These are phyloP conservation scores for Castanea crenata DNA, from an alignment of 306 rosid genomes.

Conservation along the genomic window DNA sequence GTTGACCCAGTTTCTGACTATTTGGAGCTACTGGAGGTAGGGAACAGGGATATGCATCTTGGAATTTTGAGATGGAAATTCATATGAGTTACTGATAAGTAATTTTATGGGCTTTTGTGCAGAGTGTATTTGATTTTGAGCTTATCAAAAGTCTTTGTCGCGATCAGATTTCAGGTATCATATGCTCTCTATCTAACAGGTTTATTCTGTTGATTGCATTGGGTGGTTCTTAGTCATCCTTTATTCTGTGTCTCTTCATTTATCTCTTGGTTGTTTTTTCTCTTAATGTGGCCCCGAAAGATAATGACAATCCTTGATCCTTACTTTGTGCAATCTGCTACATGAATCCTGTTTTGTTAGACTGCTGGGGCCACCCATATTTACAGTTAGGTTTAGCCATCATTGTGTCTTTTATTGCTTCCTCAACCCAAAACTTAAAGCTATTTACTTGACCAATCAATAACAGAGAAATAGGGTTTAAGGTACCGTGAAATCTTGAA, in stretches of 20 bases:
- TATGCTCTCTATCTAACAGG: constrained; percentile 7
- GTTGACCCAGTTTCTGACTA: constrained; percentile 89
- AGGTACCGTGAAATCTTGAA: neutral
- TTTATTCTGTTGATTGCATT: constrained; percentile 19
- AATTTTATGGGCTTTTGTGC: constrained; percentile 37
- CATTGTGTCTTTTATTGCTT: neutral
- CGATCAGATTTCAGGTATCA: constrained; percentile 75
- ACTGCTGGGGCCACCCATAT: neutral
- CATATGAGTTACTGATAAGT: constrained; percentile 19
- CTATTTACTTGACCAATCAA: neutral
- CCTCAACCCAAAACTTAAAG: neutral
- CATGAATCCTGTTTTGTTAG: neutral
- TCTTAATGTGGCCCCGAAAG: neutral
- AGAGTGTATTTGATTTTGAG: constrained; percentile 86
- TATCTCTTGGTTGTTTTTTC: neutral
- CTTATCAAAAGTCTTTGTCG: constrained; percentile 76
- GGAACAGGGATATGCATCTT: constrained; percentile 17
- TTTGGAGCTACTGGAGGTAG: constrained; percentile 87
- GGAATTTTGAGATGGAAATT: constrained; percentile 18
- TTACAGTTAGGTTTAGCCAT: neutral
- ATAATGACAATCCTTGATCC: neutral
- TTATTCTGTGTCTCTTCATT: neutral
- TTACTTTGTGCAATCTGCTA: neutral
- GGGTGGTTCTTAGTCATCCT: neutral
- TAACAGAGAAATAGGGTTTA: neutral